These are phyloP conservation scores for Cryptococcus floricola DNA, from an alignment of 1,284 basidiomycete species.

Conservation along the genomic window DNA sequence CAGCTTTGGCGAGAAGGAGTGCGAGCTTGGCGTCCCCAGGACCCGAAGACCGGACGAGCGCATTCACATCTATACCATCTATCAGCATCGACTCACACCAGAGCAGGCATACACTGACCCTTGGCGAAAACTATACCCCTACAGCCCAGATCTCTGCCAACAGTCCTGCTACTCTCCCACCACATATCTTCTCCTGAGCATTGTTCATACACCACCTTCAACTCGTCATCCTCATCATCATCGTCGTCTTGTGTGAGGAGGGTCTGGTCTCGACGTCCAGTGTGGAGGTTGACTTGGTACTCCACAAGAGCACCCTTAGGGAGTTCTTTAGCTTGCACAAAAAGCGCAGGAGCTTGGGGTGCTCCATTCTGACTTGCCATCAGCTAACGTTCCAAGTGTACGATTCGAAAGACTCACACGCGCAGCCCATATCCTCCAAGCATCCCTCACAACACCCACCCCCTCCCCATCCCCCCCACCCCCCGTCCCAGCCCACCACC, in stretches of 20 bases:
- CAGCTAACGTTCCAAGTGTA: neutral
- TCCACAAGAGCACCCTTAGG: slow-evolving; percentile 66
- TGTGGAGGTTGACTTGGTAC: slow-evolving; percentile 51
- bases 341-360: slow-evolving; percentile 56
- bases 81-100: neutral
- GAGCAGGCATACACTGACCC: slow-evolving; percentile 12
- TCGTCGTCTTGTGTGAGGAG: slow-evolving; percentile 9
- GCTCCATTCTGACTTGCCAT: slow-evolving; percentile 30
- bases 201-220: slow-evolving; percentile 7
- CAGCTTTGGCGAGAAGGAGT: slow-evolving; percentile 14
- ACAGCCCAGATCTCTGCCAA: slow-evolving; percentile 9
- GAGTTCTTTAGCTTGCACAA: slow-evolving; percentile 64
- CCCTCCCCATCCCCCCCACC: slow-evolving; percentile 42
- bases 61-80: neutral
- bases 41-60: neutral
- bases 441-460: slow-evolving; percentile 50
- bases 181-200: slow-evolving; percentile 4
- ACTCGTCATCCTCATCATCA: slow-evolving; percentile 30
- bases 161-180: slow-evolving; percentile 24
- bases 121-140: slow-evolving; percentile 23
- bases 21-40: neutral
- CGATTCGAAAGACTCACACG: slow-evolving; percentile 5
- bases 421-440: slow-evolving; percentile 46
- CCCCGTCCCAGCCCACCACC: slow-evolving; percentile 57
- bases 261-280: slow-evolving; percentile 32